These are phyloP conservation scores for Sextonia rubra DNA, from an alignment of 164 flowering plant species.

Conservation along the genomic window DNA sequence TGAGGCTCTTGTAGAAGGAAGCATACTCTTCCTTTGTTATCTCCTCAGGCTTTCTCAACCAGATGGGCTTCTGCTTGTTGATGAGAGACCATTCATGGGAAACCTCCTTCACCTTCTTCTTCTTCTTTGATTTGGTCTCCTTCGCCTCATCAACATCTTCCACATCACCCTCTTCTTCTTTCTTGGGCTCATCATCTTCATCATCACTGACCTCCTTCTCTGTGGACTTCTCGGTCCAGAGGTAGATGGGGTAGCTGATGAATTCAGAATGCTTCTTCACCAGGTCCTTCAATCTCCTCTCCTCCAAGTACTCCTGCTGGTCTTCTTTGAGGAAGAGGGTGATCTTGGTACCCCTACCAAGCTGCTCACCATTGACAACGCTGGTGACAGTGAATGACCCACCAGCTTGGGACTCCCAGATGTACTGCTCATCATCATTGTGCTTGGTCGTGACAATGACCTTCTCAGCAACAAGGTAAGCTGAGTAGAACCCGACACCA, in stretches of 20 bases:
- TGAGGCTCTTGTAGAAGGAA: constrained; percentile 62
- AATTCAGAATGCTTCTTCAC: constrained; percentile 62
- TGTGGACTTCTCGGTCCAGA: constrained; percentile 54
- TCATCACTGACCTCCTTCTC: constrained; percentile 52
- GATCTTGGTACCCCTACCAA: constrained; percentile 54
- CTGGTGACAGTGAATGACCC: constrained; percentile 50
- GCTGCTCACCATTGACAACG: constrained; percentile 36
- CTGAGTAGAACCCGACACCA: constrained; percentile 51
- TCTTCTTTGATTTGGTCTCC: constrained; percentile 45
- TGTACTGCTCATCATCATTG: constrained; percentile 57
- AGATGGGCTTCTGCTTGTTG: constrained; percentile 60
- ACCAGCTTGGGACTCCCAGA: constrained; percentile 59
- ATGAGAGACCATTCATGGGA: constrained; percentile 47
- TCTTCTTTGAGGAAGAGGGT: constrained; percentile 57
- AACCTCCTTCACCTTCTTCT: constrained; percentile 58
- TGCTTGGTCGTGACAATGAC: constrained; percentile 56
- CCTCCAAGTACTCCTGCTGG: constrained; percentile 57
- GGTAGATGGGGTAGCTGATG: constrained; percentile 55
- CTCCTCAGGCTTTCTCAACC: constrained; percentile 63
- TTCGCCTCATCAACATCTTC: constrained; percentile 55
- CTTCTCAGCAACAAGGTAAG: constrained; percentile 56
- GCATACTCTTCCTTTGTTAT: constrained; percentile 55
- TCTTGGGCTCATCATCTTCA: constrained; percentile 52
- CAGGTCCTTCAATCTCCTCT: constrained; percentile 52
- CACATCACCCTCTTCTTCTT: constrained; percentile 52